Conservation (phyloP, 768 basidiomycete genomes). For the Kwoniella sp. region DNA sequence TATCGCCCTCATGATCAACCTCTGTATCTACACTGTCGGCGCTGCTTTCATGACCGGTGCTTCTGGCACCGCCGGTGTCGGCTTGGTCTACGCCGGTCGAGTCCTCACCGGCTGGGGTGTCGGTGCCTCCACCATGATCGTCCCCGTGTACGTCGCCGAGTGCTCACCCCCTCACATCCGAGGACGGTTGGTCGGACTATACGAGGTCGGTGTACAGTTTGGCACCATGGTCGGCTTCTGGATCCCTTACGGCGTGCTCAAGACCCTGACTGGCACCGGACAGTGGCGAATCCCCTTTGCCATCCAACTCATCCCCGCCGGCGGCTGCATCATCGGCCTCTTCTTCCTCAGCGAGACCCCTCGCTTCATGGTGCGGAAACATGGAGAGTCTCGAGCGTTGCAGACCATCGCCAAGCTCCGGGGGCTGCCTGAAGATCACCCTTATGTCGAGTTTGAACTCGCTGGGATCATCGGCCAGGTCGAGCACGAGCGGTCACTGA, state of each 20-base stretch:
- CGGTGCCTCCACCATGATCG: conserved; percentile 18
- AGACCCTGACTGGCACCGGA: background rate
- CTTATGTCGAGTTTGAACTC: too few species aligned
- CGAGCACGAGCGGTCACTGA: conserved; percentile 27
- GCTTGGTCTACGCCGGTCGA: conserved; percentile 50
- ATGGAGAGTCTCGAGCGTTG: conserved; percentile 31
- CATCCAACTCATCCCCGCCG: conserved; percentile 60
- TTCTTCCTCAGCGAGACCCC: conserved; percentile 49
- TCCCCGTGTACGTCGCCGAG: conserved; percentile 24
- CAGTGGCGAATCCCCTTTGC: conserved; percentile 40
- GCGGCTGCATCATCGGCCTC: conserved; percentile 52
- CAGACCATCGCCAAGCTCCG: conserved; percentile 39
- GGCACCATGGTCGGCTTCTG: conserved; percentile 19
- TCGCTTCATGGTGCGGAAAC: conserved; percentile 12
- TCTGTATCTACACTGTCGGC: conserved; percentile 12
- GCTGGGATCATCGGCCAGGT: too few species aligned
- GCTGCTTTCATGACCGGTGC: conserved; percentile 52
- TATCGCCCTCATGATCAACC: conserved; percentile 59
- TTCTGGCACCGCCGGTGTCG: background rate
- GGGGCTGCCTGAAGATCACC: too few species aligned
- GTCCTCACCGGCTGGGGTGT: conserved; percentile 13
- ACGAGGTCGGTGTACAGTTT: conserved; percentile 56
- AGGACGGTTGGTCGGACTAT: conserved; percentile 62
- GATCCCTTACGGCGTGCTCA: conserved; percentile 22
- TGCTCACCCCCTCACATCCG: conserved; percentile 16